phyloP scores from a whole-genome alignment of 78 protist species.

The Guillardia theta region DNA sequence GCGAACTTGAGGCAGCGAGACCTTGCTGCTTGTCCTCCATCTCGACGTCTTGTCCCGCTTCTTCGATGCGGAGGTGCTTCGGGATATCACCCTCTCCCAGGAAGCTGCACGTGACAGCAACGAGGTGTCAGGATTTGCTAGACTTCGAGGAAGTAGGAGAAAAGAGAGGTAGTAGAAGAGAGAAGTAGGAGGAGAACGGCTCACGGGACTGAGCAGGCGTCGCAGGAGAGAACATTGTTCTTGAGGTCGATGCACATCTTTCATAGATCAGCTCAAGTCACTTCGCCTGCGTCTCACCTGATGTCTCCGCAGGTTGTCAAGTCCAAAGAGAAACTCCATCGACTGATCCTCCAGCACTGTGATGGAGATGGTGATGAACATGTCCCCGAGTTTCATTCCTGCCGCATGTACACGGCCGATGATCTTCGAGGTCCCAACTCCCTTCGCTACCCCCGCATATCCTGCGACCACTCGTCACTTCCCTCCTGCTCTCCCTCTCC shows the following conservation, averaged over 20 bases:
- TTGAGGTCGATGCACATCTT: slow-evolving; percentile 36
- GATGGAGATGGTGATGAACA: slow-evolving; percentile 6
- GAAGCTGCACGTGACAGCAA: background rate
- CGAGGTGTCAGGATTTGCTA: background rate
- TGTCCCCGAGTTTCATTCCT: slow-evolving; percentile 37
- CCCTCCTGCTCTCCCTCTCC: too few species aligned
- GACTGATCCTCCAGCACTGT: slow-evolving; percentile 43
- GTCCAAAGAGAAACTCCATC: slow-evolving; percentile 61
- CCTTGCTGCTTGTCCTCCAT: background rate
- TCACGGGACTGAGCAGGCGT: background rate
- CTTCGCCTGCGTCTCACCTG: slow-evolving; percentile 21
- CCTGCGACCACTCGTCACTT: too few species aligned
- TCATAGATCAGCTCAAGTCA: background rate
- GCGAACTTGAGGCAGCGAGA: too few species aligned
- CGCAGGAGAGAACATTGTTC: slow-evolving; percentile 4
- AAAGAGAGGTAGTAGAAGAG: background rate
- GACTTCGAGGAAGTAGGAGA: background rate
- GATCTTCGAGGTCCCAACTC: slow-evolving; percentile 49
- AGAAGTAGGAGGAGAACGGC: background rate
- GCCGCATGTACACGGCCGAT: slow-evolving; percentile 39
- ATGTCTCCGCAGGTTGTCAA: slow-evolving; percentile 56
- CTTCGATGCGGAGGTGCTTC: background rate
- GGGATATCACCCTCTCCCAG: slow-evolving; percentile 31
- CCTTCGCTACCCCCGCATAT: slow-evolving; percentile 48
- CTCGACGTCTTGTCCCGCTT: background rate